Conservation (phyloP, 2,329 filamentous ascomycete species). For the Diplodia sapinea region DNA sequence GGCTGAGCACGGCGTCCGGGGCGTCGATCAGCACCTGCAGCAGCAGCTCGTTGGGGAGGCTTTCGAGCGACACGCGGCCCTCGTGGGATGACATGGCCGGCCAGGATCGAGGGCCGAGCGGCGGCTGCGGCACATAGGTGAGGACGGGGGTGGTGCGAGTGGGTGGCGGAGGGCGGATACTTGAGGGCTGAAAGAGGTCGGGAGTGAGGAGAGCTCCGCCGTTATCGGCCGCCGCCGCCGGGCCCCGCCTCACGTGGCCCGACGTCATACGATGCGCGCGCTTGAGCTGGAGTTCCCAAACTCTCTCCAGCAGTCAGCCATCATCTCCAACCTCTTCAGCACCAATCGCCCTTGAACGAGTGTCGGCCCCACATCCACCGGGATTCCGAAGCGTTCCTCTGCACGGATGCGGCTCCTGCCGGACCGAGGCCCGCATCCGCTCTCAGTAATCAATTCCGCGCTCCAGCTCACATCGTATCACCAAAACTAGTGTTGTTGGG, state of each 20-base stretch:
- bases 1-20: conserved; percentile 18
- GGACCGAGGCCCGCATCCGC: background rate
- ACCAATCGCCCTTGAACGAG: background rate
- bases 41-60: conserved; percentile 30
- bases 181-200: background rate
- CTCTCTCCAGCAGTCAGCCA: background rate
- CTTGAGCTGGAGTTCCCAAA: background rate
- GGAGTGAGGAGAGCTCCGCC: background rate
- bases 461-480: background rate
- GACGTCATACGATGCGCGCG: conserved; percentile 13
- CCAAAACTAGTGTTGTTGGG: too few relatives aligned
- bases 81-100: conserved; percentile 18
- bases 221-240: conserved; percentile 15
- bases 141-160: background rate
- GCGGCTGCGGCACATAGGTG: background rate
- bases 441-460: background rate
- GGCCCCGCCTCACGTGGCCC: conserved; percentile 9
- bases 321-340: background rate
- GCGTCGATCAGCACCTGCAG: conserved; percentile 22
- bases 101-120: background rate
- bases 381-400: background rate
- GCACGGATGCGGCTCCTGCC: background rate
- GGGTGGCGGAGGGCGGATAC: background rate
- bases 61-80: conserved; percentile 14
- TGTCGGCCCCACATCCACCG: background rate